Base-by-base conservation (phyloP, 2,329 filamentous ascomycete genomes). In the Neopestalotiopsis sp. region DNA sequence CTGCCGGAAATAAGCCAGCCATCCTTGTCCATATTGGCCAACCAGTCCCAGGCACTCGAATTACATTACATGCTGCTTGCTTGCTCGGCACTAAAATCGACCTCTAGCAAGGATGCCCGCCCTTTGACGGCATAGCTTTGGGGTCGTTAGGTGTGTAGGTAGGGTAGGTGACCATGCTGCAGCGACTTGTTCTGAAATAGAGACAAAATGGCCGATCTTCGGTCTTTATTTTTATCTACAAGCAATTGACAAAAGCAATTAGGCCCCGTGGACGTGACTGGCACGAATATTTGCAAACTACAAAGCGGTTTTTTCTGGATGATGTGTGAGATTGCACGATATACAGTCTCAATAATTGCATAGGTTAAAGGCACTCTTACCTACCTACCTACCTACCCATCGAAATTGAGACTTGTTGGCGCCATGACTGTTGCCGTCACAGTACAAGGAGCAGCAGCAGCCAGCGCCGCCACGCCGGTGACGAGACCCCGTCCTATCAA, bases 401-500 rank as follows among this genome's bases (percentile, higher is more conserved):
- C 30, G 57, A 59, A 10, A 34, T 12, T 24, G 14, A 10, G 10
- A 10, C 24, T 40, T 14, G 24, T 30, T 2, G 13, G 28, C 24
- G 28, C 12, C 62, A 65, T 65, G 62, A 49, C 42, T 45, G 30
- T 9, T 32, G 32, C 62, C 28, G 40, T 28, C 32, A 12, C 6
- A 4, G 40, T n/a, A 13, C 30, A 10, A 14, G 24, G 24, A 28
- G 62, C 17, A 13, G n/a, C 9, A 10, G 24, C 42, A 17, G 20
- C 45, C 45, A 53, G 17, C 34, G 34, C 45, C 42, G 12, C 38
- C n/a, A 17, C 34, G 34, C 10, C 42, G 53, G 62, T 17, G 40
- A 34, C 42, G 28, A 65, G 40, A 53, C 30, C 66, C 10, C 67
- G 67, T n/a, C 67, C 61, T n/a, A 62, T 68, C 61, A 74, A 73